phyloP scores from a whole-genome alignment of 768 basidiomycete genomes.

The Terana coerulea region DNA sequence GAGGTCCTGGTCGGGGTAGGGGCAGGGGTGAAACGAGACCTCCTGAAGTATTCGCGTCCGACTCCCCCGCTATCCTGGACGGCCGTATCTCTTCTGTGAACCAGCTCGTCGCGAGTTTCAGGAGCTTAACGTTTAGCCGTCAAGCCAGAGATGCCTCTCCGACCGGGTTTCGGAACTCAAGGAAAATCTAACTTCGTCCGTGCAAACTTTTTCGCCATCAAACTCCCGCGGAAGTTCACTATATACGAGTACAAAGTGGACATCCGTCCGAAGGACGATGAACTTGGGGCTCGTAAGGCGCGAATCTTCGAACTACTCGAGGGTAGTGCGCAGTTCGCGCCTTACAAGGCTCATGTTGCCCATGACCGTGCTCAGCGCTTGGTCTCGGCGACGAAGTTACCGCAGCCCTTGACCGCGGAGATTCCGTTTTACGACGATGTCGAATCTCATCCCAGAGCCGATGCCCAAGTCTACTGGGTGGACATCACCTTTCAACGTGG shows the following conservation, averaged over 20 bases:
- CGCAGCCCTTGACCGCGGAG: slow-evolving; percentile 31
- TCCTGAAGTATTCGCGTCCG: no score
- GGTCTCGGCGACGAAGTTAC: slow-evolving; percentile 36
- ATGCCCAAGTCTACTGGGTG: slow-evolving; percentile 41
- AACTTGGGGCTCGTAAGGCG: slow-evolving; percentile 38
- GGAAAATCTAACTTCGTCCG: slow-evolving; percentile 48
- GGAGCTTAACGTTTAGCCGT: neutral
- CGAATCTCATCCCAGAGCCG: slow-evolving; percentile 29
- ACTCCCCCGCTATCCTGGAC: no score
- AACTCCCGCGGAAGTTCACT: slow-evolving; percentile 36
- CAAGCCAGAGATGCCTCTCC: slow-evolving; percentile 34
- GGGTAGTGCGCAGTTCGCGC: slow-evolving; percentile 29
- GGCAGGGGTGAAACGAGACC: no score
- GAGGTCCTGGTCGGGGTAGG: no score
- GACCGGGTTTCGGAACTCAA: slow-evolving; percentile 53
- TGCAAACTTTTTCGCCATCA: slow-evolving; percentile 61
- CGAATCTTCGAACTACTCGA: slow-evolving; percentile 59
- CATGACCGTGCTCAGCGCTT: slow-evolving; percentile 42
- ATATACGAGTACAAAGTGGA: slow-evolving; percentile 58
- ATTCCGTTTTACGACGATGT: slow-evolving; percentile 40
- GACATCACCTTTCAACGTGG: slow-evolving; percentile 29
- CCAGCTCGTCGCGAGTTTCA: neutral
- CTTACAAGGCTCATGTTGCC: slow-evolving; percentile 42
- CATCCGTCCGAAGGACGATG: slow-evolving; percentile 35
- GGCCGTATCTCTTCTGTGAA: no score